Percentiles rank a stretch among this genome's conserved stretches.
Evolutionary conservation across 352 stramenopile species (phyloP).

Genomic region (Phytophthora citricola): DNA sequence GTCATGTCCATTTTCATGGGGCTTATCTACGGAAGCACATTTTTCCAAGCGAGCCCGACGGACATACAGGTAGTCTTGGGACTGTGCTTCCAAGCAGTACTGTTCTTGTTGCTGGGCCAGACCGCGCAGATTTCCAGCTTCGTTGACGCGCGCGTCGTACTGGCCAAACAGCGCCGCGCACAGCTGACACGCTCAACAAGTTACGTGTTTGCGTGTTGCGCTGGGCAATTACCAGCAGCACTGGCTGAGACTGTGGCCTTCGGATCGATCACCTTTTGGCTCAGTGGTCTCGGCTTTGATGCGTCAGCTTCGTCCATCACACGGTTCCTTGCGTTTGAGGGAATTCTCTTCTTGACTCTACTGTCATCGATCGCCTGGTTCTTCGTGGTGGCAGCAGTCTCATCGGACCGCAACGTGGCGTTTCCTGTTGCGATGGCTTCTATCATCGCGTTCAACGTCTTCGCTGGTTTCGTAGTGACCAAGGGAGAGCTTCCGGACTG

Average conservation of each 20-base stretch:
- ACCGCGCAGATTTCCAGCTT: constrained; percentile 71
- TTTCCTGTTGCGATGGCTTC: constrained; percentile 39
- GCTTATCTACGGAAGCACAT: constrained; percentile 39
- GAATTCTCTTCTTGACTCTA: constrained; percentile 54
- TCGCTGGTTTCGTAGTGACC: constrained; percentile 49
- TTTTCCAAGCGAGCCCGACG: constrained; percentile 28
- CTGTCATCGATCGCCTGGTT: constrained; percentile 30
- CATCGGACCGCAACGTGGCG: constrained; percentile 37
- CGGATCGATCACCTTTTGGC: constrained; percentile 73
- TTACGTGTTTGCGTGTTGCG: constrained; percentile 55
- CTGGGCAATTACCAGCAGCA: constrained; percentile 35
- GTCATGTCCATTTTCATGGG: constrained; percentile 40
- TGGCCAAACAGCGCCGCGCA: constrained; percentile 66
- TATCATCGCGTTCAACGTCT: constrained; percentile 45
- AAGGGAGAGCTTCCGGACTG: constrained; percentile 40
- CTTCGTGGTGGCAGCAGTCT: constrained; percentile 30
- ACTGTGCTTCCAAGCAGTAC: constrained; percentile 70
- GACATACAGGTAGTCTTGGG: constrained; percentile 46
- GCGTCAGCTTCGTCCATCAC: constrained; percentile 6
- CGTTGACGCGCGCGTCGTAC: constrained; percentile 51
- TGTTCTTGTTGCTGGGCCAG: constrained; percentile 72
- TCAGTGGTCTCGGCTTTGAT: constrained; percentile 58
- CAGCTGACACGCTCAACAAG: constrained; percentile 74
- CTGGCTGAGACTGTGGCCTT: constrained; percentile 70
- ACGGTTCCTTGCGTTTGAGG: constrained; percentile 64